These are phyloP conservation scores for Butyriboletus appendiculatus DNA, from an alignment of 1,284 basidiomycete genomes.

Conservation along the genomic window DNA sequence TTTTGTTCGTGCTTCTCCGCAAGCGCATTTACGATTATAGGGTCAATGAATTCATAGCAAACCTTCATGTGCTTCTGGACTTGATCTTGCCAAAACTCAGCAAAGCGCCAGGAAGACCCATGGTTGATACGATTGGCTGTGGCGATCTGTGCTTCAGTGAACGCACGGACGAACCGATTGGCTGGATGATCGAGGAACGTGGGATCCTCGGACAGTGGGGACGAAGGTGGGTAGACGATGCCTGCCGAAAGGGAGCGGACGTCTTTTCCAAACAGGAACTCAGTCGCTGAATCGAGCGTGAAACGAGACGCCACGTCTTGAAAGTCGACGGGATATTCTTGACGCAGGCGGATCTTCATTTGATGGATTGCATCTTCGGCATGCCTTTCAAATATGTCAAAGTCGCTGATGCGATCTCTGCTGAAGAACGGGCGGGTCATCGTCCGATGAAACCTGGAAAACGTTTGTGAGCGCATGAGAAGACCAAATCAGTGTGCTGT, in stretches of 20 bases:
- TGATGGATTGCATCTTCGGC: slow-evolving; percentile 42
- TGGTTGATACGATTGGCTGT: slow-evolving; percentile 16
- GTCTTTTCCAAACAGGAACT: slow-evolving; percentile 49
- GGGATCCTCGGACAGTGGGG: slow-evolving; percentile 19
- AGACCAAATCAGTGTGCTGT: background rate
- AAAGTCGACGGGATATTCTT: slow-evolving; percentile 52
- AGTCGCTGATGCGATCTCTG: slow-evolving; percentile 53
- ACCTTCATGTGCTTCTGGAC: slow-evolving; percentile 19
- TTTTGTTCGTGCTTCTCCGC: slow-evolving; percentile 24
- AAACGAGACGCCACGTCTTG: slow-evolving; percentile 49
- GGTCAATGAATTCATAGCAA: slow-evolving; percentile 29
- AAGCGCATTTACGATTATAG: slow-evolving; percentile 30
- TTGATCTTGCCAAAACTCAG: slow-evolving; percentile 26
- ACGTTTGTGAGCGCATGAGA: background rate
- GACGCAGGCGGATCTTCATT: slow-evolving; percentile 41
- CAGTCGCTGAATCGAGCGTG: slow-evolving; percentile 49
- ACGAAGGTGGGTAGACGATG: slow-evolving; percentile 38
- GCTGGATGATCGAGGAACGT: slow-evolving; percentile 17
- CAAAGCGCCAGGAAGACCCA: slow-evolving; percentile 28
- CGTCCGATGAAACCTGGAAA: slow-evolving; percentile 53
- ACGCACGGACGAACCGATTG: slow-evolving; percentile 31
- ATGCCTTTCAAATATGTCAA: slow-evolving; percentile 53
- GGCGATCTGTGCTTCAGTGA: slow-evolving; percentile 20
- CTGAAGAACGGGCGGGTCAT: slow-evolving; percentile 61
- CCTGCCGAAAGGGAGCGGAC: slow-evolving; percentile 40